Evolutionary conservation across 2,329 filamentous ascomycete genomes (phyloP).

Genomic region (Calonectria pseudoturangicola): DNA sequence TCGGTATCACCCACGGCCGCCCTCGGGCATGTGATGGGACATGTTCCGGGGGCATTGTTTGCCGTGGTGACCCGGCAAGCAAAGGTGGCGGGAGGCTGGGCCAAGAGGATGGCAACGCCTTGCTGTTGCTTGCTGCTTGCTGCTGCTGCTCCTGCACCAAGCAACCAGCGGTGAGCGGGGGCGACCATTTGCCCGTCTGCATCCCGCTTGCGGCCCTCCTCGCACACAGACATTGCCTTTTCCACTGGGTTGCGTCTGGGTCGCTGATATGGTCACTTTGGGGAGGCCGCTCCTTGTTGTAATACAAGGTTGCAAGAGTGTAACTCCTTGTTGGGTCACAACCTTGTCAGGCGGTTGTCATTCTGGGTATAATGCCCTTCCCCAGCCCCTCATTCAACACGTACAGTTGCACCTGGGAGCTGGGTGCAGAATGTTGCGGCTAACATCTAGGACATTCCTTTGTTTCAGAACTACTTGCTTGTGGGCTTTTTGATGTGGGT

Average conservation of each 20-base stretch:
- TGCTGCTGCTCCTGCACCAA: conserved; percentile 12
- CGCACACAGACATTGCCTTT: conserved; percentile 42
- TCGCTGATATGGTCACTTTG: conserved; percentile 36
- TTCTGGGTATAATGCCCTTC: conserved; percentile 10
- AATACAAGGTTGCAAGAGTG: conserved; percentile 35
- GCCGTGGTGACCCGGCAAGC: conserved; percentile 32
- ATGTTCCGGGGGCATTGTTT: conserved; percentile 30
- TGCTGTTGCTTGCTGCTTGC: background rate
- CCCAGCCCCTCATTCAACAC: conserved; percentile 20
- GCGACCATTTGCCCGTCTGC: conserved; percentile 34
- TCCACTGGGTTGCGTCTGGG: conserved; percentile 42
- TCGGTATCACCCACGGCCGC: conserved; percentile 36
- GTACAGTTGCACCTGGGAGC: background rate
- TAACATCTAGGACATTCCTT: conserved; percentile 18
- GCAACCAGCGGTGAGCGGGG: conserved; percentile 47
- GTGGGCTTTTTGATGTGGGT: conserved; percentile 1
- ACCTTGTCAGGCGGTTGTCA: conserved; percentile 19
- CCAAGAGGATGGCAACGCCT: conserved; percentile 32
- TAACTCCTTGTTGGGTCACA: conserved; percentile 25
- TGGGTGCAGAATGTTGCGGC: conserved; percentile 8
- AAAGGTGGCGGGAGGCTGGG: conserved; percentile 37
- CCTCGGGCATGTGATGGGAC: conserved; percentile 32
- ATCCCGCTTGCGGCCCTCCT: conserved; percentile 36
- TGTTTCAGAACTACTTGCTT: conserved; percentile 30
- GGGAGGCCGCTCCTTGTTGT: conserved; percentile 36